Evolutionary conservation across 805 yeast genomes (phyloP).

Genomic region (Ogataea corticis): DNA sequence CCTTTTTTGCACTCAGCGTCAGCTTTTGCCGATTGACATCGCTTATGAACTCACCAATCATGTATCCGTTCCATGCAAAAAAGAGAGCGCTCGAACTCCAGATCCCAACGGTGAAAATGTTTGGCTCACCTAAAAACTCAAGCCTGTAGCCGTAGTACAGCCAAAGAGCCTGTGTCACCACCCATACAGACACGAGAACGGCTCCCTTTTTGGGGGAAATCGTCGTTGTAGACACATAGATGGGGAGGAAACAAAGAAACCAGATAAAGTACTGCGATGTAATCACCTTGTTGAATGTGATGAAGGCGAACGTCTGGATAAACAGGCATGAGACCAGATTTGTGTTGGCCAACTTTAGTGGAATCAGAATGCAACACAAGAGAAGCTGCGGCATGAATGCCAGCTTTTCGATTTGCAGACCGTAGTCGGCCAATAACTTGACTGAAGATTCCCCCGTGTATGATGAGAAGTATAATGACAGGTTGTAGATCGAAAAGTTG

Average conservation of each 20-base stretch:
- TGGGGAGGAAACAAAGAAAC: constrained; percentile 86
- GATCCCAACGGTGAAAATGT: constrained; percentile 25
- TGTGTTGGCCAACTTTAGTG: constrained; percentile 45
- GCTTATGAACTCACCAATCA: constrained; percentile 21
- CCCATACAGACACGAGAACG: constrained; percentile 57
- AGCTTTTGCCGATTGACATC: constrained; percentile 16
- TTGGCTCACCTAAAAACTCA: constrained; percentile 71
- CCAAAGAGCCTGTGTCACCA: constrained; percentile 74
- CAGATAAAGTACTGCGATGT: constrained; percentile 96
- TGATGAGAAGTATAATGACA: constrained; percentile 66
- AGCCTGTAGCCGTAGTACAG: constrained; percentile 70
- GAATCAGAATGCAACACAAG: constrained; percentile 59
- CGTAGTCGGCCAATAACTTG: constrained; percentile 6
- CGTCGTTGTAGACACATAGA: constrained; percentile 53
- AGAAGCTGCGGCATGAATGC: constrained; percentile 85
- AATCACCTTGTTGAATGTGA: constrained; percentile 76
- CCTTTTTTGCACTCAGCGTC: constrained; percentile 5
- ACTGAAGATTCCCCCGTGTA: constrained; percentile 26
- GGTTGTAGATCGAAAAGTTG: constrained; percentile 86
- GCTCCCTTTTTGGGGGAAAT: constrained; percentile 42
- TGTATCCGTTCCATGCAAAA: constrained; percentile 27
- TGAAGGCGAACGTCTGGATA: constrained; percentile 77
- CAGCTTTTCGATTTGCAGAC: constrained; percentile 36
- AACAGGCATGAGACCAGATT: constrained; percentile 57
- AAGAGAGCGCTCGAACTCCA: constrained; percentile 28